Conservation (phyloP, 108 stramenopile genomes). For the Skeletonema tropicum region DNA sequence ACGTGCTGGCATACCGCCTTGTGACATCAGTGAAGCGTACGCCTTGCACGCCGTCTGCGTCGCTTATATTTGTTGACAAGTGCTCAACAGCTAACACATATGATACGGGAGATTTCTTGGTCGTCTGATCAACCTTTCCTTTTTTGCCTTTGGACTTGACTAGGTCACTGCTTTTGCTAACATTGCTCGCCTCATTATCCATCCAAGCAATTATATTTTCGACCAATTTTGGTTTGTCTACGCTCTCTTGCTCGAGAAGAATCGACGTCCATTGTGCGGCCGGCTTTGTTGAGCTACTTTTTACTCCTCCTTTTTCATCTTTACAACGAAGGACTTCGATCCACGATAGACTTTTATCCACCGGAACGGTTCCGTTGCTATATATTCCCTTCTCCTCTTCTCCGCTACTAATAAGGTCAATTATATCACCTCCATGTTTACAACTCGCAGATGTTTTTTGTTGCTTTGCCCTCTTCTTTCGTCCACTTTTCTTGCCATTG, state of each 20-base stretch:
- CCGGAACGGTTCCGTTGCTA: neutral
- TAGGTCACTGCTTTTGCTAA: slow-evolving; percentile 7
- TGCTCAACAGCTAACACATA: slow-evolving; percentile 82
- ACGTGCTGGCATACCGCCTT: slow-evolving; percentile 74
- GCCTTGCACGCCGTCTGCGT: neutral
- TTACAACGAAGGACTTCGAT: slow-evolving; percentile 53
- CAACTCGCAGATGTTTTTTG: neutral
- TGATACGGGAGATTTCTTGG: slow-evolving; percentile 44
- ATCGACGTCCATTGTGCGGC: slow-evolving; percentile 39
- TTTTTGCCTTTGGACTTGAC: neutral
- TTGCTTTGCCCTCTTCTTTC: slow-evolving; percentile 4
- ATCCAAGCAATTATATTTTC: slow-evolving; percentile 49
- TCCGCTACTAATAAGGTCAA: slow-evolving; percentile 18
- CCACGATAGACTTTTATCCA: slow-evolving; percentile 33
- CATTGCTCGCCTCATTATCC: neutral
- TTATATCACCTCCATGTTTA: neutral
- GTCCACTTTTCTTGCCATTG: neutral
- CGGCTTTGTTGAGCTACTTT: neutral
- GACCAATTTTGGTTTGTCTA: slow-evolving; percentile 53
- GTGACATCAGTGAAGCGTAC: slow-evolving; percentile 84
- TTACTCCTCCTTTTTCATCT: slow-evolving; percentile 11
- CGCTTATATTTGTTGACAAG: neutral
- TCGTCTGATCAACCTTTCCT: neutral
- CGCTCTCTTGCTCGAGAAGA: slow-evolving; percentile 19
- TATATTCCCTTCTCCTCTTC: neutral